Evolutionary conservation across 495 filamentous ascomycete genomes (phyloP).

Genomic region (Elasticomyces elasticus): DNA sequence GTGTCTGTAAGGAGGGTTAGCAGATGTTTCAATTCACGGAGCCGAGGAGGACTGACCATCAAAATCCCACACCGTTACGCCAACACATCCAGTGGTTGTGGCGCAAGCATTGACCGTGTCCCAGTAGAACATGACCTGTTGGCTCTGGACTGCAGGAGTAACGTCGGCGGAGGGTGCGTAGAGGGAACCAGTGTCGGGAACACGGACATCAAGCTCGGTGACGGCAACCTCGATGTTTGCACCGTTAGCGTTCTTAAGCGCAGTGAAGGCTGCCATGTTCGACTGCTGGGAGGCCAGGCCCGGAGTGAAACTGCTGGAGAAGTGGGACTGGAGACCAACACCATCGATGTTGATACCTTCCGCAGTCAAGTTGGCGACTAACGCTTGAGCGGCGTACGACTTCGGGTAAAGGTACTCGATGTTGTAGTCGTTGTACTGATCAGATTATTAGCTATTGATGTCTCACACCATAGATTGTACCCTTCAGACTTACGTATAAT

Average conservation of each 20-base stretch:
- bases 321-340: slow-evolving; percentile 49
- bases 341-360: slow-evolving; percentile 48
- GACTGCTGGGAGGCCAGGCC: slow-evolving; percentile 30
- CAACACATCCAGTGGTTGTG: slow-evolving; percentile 7
- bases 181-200: slow-evolving; percentile 5
- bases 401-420: slow-evolving; percentile 47
- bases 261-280: slow-evolving; percentile 36
- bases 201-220: slow-evolving; percentile 49
- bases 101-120: slow-evolving; percentile 1
- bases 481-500: no score
- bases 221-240: slow-evolving; percentile 45
- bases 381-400: slow-evolving; percentile 33
- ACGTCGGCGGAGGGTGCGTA: neutral
- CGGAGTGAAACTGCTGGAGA: slow-evolving; percentile 44
- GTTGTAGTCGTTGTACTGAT: slow-evolving; percentile 64
- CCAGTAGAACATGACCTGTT: slow-evolving; percentile 1
- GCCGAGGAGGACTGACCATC: neutral
- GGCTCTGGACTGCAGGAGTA: neutral
- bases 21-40: neutral
- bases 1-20: neutral
- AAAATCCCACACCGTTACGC: slow-evolving; percentile 1
- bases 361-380: slow-evolving; percentile 39
- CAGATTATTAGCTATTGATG: no score
- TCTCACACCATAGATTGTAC: no score
- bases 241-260: slow-evolving; percentile 21